phyloP scores from a whole-genome alignment of 1,284 basidiomycete genomes.

The Moesziomyces parantarcticus region DNA sequence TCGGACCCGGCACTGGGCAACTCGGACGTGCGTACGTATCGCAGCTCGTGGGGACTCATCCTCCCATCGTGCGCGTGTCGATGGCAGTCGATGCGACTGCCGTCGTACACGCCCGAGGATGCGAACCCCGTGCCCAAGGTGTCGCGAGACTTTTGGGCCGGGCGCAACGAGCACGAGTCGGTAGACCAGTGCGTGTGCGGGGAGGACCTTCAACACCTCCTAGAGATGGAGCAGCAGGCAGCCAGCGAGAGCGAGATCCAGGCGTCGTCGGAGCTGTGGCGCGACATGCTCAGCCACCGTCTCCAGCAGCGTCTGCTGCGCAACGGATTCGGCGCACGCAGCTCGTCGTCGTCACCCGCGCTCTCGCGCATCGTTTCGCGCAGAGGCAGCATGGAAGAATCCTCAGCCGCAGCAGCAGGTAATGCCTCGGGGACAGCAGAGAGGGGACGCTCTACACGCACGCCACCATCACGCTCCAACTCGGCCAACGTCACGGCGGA shows the following conservation, averaged over 20 bases:
- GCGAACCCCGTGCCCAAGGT: slow-evolving; percentile 47
- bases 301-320: slow-evolving; percentile 32
- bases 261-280: slow-evolving; percentile 41
- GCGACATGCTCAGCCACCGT: slow-evolving; percentile 41
- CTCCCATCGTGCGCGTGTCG: slow-evolving; percentile 46
- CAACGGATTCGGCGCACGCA: slow-evolving; percentile 7
- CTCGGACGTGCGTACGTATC: slow-evolving; percentile 29
- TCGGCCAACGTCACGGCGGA: neutral
- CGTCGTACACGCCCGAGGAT: slow-evolving; percentile 42
- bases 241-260: slow-evolving; percentile 33
- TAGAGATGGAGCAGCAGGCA: slow-evolving; percentile 48
- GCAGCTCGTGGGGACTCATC: slow-evolving; percentile 35
- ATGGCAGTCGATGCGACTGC: slow-evolving; percentile 47
- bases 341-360: slow-evolving; percentile 16
- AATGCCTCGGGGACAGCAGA: slow-evolving; percentile 12
- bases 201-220: slow-evolving; percentile 36
- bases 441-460: neutral
- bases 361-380: slow-evolving; percentile 22
- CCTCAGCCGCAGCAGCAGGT: neutral
- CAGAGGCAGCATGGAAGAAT: slow-evolving; percentile 21
- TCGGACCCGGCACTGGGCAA: slow-evolving; percentile 24
- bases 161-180: slow-evolving; percentile 50
- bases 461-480: slow-evolving; percentile 3
- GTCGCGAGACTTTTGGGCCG: slow-evolving; percentile 46
- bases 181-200: slow-evolving; percentile 51